Base-by-base conservation (phyloP, 2,329 filamentous ascomycete genomes). In the Hypoxylon sp. region DNA sequence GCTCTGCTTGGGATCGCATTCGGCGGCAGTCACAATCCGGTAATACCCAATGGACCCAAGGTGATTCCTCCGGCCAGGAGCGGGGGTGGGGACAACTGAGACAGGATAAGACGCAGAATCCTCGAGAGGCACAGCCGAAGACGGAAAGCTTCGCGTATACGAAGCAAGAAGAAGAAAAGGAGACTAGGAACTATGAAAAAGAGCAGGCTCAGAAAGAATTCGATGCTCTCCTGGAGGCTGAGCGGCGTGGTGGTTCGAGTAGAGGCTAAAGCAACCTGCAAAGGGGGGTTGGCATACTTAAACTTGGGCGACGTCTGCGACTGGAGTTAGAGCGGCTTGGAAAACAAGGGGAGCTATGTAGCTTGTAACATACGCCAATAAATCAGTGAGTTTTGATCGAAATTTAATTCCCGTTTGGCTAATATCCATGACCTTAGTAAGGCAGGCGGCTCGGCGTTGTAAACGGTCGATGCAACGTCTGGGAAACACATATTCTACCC, bases 151-250 rank as follows among this genome's bases (percentile, higher is more conserved):
- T 79, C 65, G 70, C 78, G 0, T 84, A 79, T 63, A 77, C 78
- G 2, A 67, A 70, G 2, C 65, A 74, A 1, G 82, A 83, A 7
- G 79, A 80, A 59, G 80, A 83, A 21, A 79, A 73, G 62, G 69
- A 79, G 61, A 78, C 78, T 43, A 79, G 75, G 53, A 65, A 72
- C 2, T 72, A 76, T 14, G 79, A 79, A 46, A 85, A 81, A 72
- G 79, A 79, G 7, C 79, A 83, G 67, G 84, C 85, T 5, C 85
- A 87, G 63, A 80, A 77, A 63, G 83, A 87, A 30, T 87, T 86
- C 69, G 85, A 87, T 64, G 77, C 77, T 19, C 76, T 86, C 63
- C 61, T 86, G 2, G 84, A 86, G 45, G 76, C 78, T 13, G 85
- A 86, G 60, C 69, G 75, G 51, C 71, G 64, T n/a, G 74, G 74